Evolutionary conservation across 2,329 filamentous ascomycete genomes (phyloP), one percentile per base, ranked within the genome.

Genomic region (Chalaropsis thielavioides): DNA sequence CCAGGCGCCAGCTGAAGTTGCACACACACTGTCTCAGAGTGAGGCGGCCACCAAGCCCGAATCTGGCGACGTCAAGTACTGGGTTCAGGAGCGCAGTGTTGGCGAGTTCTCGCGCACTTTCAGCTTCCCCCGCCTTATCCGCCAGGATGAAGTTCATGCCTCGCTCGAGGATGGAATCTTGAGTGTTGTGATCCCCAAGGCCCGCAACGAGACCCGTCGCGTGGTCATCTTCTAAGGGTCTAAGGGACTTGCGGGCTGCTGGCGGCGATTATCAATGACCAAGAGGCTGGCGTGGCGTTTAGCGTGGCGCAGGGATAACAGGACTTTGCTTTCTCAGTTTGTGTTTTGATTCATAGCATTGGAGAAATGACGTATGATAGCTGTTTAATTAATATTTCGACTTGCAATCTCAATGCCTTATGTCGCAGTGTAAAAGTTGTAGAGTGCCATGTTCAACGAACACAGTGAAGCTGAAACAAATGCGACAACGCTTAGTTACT

Each of bases 21-120:
- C 60, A 2, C 44, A 60, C 7, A 31, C 6, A 15, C 19, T 24
- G 22, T 13, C 31, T 15, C 35, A 38, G 8, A 38, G 35, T 2
- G 43, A 46, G 43, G 68, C 69, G 41, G 66, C 70, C 40, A 68
- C 70, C 7, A 61, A 63, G 38, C 22, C 40, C 24, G 69, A 73
- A 4, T 70, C 70, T 61, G 75, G 79, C 67, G 74, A 76, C 56
- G 74, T 77, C 70, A 86, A 83, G 75, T 92, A 85, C 80, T 92
- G 88, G 89, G 77, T 85, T 68, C 78, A 79, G 43, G 85, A 89
- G 76, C 83, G 85, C 70, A 81, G 79, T 67, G 76, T 86, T 66
- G 86, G 86, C 72, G 80, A 85, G 69, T 90, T 89, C 76, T 79
- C 81, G 61, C 82, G 87, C 68, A 82, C 79, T 67, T 89, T 89